Base-by-base conservation (phyloP, 805 yeast species). In the Kazachstania africana region DNA sequence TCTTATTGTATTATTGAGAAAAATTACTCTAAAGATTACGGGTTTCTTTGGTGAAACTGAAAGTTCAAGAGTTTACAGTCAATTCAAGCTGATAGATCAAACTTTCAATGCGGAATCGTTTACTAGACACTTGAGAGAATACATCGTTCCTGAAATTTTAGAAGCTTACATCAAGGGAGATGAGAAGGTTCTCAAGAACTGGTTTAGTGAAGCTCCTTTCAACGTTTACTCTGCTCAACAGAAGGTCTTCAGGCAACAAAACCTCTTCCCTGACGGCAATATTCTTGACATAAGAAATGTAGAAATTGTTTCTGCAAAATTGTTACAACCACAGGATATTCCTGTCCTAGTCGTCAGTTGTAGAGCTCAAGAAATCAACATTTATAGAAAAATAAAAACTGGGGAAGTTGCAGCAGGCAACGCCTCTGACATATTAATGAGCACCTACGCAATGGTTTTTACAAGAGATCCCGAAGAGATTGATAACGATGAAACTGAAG, bases 191-290 rank as follows among this genome's bases (percentile, higher is more conserved):
- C 68, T 91, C 54, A 82, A 87, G 57, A 63, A 66, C 47, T 91
- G 99, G 99, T 72, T 91, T 37, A 78, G 93, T 30, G 98, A 91
- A 61, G 97, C 97, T 18, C 96, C 98, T 27, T 88, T 62, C 63
- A 88, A 88, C 55, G 93, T 91, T 37, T 84, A 94, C 72, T 73
- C 80, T 43, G 94, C 95, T 21, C 83, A 81, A 56, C 85, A 88
- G 55, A 91, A 91, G 59, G 93, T 82, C 53, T 75, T 84, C 55
- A 72, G 79, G 52, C 94, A 87, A 48, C 94, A 87, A 58, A 93
- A 93, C 5, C 64, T 88, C 33, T 82, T 81, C 50, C 76, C 95
- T 10, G 98, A 91, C 47, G 88, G 95, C 27, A 74, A 75, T 42
- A 83, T 91, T 40, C 68, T 91, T 49, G 99, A 91, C 55, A 82